These are phyloP conservation scores for Neofusicoccum umdonicola DNA, from an alignment of 2,329 filamentous ascomycete species.

Conservation along the genomic window DNA sequence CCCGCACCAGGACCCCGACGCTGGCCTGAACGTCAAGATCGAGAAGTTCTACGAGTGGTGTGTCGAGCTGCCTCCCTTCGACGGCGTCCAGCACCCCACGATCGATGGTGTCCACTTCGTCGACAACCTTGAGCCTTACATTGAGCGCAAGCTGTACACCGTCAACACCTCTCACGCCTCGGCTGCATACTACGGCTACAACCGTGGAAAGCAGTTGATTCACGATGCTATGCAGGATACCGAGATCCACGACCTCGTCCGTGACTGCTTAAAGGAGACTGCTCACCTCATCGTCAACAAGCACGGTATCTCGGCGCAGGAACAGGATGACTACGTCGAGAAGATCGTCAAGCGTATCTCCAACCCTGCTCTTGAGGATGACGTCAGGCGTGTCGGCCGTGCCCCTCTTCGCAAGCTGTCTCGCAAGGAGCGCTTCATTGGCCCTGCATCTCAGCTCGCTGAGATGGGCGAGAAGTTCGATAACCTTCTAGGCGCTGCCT, in stretches of 20 bases:
- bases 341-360: conserved; percentile 91
- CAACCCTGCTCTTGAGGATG: conserved; percentile 89
- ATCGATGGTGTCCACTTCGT: conserved; percentile 94
- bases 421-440: conserved; percentile 94
- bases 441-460: conserved; percentile 83
- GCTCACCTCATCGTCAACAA: conserved; percentile 81
- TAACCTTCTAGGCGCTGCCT: conserved; percentile 75
- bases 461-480: conserved; percentile 72
- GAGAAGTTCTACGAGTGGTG: conserved; percentile 99
- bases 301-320: conserved; percentile 71
- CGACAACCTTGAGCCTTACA: conserved; percentile 85
- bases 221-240: conserved; percentile 83
- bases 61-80: conserved; percentile 82
- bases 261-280: conserved; percentile 79
- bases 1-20: conserved; percentile 76
- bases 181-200: conserved; percentile 91
- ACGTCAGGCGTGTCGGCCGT: conserved; percentile 91
- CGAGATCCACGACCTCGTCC: conserved; percentile 76
- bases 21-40: conserved; percentile 86
- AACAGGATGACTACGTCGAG: conserved; percentile 83
- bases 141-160: conserved; percentile 98
- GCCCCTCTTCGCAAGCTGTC: conserved; percentile 91
- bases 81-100: conserved; percentile 62
- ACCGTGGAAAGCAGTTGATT: conserved; percentile 80
- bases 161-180: conserved; percentile 98